These are phyloP conservation scores for Agaricus blazei DNA, from an alignment of 768 basidiomycete species.

Conservation along the genomic window DNA sequence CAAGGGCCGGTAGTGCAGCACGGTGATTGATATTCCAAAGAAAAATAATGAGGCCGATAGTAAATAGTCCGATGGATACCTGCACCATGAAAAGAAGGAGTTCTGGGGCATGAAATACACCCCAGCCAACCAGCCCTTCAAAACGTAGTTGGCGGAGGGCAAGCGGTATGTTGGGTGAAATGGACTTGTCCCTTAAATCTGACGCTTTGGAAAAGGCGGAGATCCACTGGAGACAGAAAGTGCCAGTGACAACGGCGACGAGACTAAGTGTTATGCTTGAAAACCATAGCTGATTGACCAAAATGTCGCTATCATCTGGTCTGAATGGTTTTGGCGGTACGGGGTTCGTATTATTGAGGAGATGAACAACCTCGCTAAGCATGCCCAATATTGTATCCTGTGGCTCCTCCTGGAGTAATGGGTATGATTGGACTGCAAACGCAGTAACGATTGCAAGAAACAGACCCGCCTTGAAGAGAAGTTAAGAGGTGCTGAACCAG, in stretches of 20 bases:
- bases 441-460: slow-evolving; percentile 5
- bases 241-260: not conserved
- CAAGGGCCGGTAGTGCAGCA: not conserved
- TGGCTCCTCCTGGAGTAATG: not conserved
- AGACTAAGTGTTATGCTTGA: slow-evolving; percentile 5
- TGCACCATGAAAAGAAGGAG: not conserved
- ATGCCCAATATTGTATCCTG: not conserved
- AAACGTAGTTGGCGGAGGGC: slow-evolving; percentile 5
- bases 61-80: slow-evolving; percentile 5
- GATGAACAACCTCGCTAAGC: not conserved
- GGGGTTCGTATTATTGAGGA: not conserved
- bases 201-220: not conserved
- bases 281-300: slow-evolving; percentile 7
- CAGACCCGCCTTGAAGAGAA: not conserved
- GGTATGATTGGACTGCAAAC: slow-evolving; percentile 1
- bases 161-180: not conserved
- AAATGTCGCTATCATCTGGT: not conserved
- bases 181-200: not conserved
- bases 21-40: not conserved
- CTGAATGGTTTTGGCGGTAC: not conserved
- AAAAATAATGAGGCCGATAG: slow-evolving; percentile 1
- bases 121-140: slow-evolving; percentile 7
- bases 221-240: slow-evolving; percentile 6
- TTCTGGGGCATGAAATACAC: not conserved
- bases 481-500: not conserved